Evolutionary conservation across 2,329 filamentous ascomycete species (phyloP), one percentile per base, ranked within the genome.

Genomic region (Monilinia polystroma): DNA sequence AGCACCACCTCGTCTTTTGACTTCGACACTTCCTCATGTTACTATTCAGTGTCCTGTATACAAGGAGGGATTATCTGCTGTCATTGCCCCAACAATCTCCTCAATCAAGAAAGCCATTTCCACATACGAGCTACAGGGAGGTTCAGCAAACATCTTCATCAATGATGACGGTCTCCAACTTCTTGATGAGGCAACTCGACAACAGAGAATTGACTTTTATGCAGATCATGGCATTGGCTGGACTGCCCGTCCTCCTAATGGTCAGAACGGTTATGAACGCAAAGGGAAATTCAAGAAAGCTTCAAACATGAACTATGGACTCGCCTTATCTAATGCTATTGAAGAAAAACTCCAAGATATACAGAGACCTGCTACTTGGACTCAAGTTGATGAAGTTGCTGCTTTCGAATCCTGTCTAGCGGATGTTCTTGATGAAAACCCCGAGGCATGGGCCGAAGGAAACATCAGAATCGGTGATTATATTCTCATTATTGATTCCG

Each of bases 31-130:
- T 20, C 90, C 90, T 2, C 90, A 92, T 75, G 83, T 92, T 70
- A 94, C 91, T 3, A 90, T 96, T 55, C 92, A 96, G 75, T 93
- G 91, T 76, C 92, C 92, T 7, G 90, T 96, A 0, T 96, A 95
- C 80, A 95, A 94, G 77, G 92, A 96, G 77, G 91, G 91, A 71
- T 82, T 96, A 2, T 80, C 80, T 51, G 86, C 82, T 69, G 91
- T 96, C 77, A 93, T 93, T 73, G 84, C 83, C 23, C 91, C 91
- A 8, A 94, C 91, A 0, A 85, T 93, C 73, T 87, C 87, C 73
- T 93, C 90, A 1, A 84, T 93, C 78, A 92, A 92, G 79, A 85
- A 89, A 73, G 89, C 89, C 69, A 91, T 92, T 75, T 89, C 87
- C 47, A 91, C 87, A 0, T 92, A 92, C 73, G 89, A 92, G 75